A percentile compares a stretch with the other conserved stretches of the same genome.
Conservation (phyloP, 2,329 filamentous ascomycete genomes). For the Pseudogymnoascus pannorum region DNA sequence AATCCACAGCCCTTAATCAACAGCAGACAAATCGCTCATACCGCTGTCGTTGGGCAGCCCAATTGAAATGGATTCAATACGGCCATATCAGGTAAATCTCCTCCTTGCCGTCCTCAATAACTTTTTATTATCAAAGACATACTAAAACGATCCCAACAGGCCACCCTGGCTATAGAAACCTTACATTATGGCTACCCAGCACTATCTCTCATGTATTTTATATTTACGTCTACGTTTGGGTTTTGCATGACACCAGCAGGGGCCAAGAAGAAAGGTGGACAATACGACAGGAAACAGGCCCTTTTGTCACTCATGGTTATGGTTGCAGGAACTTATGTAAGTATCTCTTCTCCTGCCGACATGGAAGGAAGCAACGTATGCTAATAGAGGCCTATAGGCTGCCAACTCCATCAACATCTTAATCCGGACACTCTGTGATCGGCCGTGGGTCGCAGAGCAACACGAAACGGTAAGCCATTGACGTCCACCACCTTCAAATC, state of each 20-base stretch:
- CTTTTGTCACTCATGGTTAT: conserved; percentile 34
- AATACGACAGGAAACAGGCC: conserved; percentile 36
- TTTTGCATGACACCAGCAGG: conserved; percentile 47
- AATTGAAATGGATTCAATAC: neutral
- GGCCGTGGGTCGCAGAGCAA: conserved; percentile 22
- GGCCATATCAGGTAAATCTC: neutral
- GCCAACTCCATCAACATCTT: conserved; percentile 25
- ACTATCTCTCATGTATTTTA: conserved; percentile 50
- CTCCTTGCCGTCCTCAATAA: neutral
- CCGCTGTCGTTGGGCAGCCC: conserved; percentile 1
- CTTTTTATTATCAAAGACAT: neutral
- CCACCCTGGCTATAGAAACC: conserved; percentile 16
- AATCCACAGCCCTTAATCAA: neutral
- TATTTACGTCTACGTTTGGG: conserved; percentile 42
- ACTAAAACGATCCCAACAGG: neutral
- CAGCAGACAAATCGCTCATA: neutral
- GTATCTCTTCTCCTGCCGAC: conserved; percentile 14
- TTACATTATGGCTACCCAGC: conserved; percentile 54
- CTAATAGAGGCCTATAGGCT: conserved; percentile 34
- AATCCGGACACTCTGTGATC: conserved; percentile 18
- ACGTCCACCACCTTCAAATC: neutral
- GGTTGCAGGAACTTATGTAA: conserved; percentile 35
- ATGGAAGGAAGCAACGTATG: conserved; percentile 10
- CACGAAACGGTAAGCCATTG: conserved; percentile 25
- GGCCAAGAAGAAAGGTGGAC: conserved; percentile 28